Conservation (phyloP, 225 moss, liverwort and hornwort genomes). For the Climacium dendroides region DNA sequence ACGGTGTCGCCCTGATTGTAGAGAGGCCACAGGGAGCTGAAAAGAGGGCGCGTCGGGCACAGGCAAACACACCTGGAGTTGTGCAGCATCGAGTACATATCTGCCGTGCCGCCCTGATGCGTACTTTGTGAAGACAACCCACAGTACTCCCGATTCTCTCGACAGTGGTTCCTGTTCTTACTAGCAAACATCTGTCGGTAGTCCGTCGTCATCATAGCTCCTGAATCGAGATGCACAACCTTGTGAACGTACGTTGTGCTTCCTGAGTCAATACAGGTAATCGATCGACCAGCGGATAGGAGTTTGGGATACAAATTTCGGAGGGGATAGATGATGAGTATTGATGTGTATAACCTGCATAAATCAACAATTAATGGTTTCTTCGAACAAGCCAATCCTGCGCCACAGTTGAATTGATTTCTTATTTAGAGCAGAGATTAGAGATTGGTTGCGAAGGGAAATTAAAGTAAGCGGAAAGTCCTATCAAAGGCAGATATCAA, state of each 20-base stretch:
- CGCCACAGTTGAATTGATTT: neutral
- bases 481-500: neutral
- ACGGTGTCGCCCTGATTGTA: neutral
- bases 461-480: neutral
- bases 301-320: neutral
- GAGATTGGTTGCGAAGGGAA: neutral
- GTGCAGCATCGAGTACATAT: slow-evolving; percentile 24
- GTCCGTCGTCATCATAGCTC: neutral
- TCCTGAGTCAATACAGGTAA: neutral
- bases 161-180: neutral
- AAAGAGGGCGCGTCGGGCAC: slow-evolving; percentile 7
- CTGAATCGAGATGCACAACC: neutral
- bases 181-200: neutral
- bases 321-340: neutral
- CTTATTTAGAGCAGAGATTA: neutral
- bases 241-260: neutral
- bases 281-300: no score
- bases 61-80: slow-evolving; percentile 11
- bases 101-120: neutral
- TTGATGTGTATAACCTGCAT: neutral
- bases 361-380: neutral
- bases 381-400: neutral
- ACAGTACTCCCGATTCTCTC: slow-evolving; percentile 6
- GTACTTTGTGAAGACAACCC: neutral
- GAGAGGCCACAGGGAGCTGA: slow-evolving; percentile 30